These are phyloP conservation scores for Phytophthora kernoviae DNA, from an alignment of 352 stramenopile genomes.

Conservation along the genomic window DNA sequence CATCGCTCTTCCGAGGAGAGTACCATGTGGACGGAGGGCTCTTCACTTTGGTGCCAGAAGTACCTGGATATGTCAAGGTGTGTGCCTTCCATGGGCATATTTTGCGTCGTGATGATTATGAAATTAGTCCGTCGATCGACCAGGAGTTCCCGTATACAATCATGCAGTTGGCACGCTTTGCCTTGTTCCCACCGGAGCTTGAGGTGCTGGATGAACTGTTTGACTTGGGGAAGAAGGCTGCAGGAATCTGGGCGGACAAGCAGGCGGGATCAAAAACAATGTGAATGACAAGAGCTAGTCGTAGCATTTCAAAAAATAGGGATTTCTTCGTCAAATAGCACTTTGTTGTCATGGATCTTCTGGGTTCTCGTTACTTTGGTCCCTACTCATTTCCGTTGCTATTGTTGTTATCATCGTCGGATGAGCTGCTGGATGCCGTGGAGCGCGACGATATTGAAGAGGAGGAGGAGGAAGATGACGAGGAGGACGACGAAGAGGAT, in stretches of 20 bases:
- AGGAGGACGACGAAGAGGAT: conserved; percentile 51
- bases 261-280: conserved; percentile 14
- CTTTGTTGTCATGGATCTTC: neutral
- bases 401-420: conserved; percentile 35
- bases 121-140: conserved; percentile 78
- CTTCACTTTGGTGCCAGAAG: conserved; percentile 68
- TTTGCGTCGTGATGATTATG: conserved; percentile 67
- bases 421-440: conserved; percentile 60
- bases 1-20: conserved; percentile 59
- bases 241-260: conserved; percentile 53
- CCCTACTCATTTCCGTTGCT: neutral
- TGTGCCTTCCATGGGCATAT: conserved; percentile 66
- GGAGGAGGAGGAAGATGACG: conserved; percentile 47
- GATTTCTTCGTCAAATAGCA: conserved; percentile 2
- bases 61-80: conserved; percentile 70
- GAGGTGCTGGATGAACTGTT: conserved; percentile 74
- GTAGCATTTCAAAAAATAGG: too few species aligned
- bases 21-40: conserved; percentile 77
- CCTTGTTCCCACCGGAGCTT: conserved; percentile 61
- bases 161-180: conserved; percentile 55
- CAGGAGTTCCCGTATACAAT: conserved; percentile 60
- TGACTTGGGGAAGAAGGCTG: conserved; percentile 53
- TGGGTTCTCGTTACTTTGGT: neutral
- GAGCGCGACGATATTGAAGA: conserved; percentile 38
- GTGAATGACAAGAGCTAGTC: too few species aligned